Evolutionary conservation across 345 rosid species (phyloP).

Genomic region (Geranium brycei): DNA sequence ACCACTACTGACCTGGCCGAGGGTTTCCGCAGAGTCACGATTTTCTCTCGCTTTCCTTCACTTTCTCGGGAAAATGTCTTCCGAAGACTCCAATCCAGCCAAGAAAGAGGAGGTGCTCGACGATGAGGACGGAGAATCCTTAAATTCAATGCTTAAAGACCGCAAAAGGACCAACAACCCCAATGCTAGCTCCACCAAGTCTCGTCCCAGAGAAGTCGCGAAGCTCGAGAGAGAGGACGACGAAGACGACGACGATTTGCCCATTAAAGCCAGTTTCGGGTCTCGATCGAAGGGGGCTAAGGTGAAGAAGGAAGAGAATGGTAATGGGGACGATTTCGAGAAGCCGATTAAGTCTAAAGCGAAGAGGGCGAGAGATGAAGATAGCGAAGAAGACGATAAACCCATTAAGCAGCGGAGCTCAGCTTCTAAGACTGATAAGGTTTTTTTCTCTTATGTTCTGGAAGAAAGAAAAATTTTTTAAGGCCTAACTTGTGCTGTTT

Average conservation of each 20-base stretch:
- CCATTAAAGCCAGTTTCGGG: background rate
- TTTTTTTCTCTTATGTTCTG: background rate
- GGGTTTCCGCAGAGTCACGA: background rate
- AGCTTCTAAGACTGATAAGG: background rate
- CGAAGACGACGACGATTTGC: background rate
- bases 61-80: background rate
- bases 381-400: conserved; percentile 10
- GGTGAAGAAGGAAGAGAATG: conserved; percentile 12
- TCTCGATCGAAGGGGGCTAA: conserved; percentile 1
- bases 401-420: background rate
- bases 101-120: background rate
- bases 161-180: background rate
- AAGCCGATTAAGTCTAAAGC: conserved; percentile 34
- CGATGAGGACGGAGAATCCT: background rate
- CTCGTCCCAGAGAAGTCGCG: background rate
- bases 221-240: background rate
- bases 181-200: background rate
- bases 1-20: too few species aligned
- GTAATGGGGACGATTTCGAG: conserved; percentile 11
- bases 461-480: conserved; percentile 12
- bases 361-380: conserved; percentile 25
- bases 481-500: background rate
- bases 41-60: background rate
- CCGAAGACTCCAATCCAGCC: background rate
- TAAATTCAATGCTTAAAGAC: background rate